These are phyloP conservation scores for Lactarius akahatsu DNA, from an alignment of 768 basidiomycete species.

Conservation along the genomic window DNA sequence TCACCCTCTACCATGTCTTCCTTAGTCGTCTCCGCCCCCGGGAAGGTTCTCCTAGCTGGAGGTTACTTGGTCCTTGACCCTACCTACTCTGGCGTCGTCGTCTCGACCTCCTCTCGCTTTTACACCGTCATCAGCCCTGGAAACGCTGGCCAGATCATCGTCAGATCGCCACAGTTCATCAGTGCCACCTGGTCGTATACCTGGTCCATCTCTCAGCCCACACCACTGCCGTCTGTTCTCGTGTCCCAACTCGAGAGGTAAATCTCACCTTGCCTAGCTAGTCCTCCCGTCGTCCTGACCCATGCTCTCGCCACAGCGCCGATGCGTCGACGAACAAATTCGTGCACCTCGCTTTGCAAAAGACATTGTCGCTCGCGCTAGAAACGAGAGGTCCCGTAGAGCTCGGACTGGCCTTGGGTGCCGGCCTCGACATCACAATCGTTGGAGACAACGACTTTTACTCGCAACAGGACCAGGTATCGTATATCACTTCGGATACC, in stretches of 20 bases:
- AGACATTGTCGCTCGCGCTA: slow-evolving; percentile 63
- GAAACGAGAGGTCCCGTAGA: slow-evolving; percentile 53
- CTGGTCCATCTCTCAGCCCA: slow-evolving; percentile 42
- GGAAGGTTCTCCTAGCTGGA: slow-evolving; percentile 93
- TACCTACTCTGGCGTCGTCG: slow-evolving; percentile 78
- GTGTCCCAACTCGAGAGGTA: slow-evolving; percentile 35
- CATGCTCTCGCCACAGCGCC: slow-evolving; percentile 18
- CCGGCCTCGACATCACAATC: slow-evolving; percentile 74
- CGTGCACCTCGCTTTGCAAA: slow-evolving; percentile 84
- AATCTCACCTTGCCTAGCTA: not conserved
- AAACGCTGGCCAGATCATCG: slow-evolving; percentile 51
- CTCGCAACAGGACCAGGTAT: slow-evolving; percentile 84
- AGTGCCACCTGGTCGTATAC: slow-evolving; percentile 74
- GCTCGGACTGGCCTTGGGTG: slow-evolving; percentile 44
- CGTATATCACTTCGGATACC: slow-evolving; percentile 27
- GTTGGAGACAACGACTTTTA: slow-evolving; percentile 98
- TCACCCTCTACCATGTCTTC: slow-evolving; percentile 33
- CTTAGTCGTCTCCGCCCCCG: slow-evolving; percentile 86
- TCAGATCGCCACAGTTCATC: slow-evolving; percentile 91
- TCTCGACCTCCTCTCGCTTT: slow-evolving; percentile 93
- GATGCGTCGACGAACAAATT: slow-evolving; percentile 73
- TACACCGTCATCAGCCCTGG: slow-evolving; percentile 69
- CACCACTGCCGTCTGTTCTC: slow-evolving; percentile 25
- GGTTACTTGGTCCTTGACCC: slow-evolving; percentile 97
- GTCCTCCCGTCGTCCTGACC: slow-evolving; percentile 10